Evolutionary conservation across 768 basidiomycete genomes (phyloP), one percentile per base, ranked within the genome.

Genomic region (Krasilnikovozyma curviuscula): DNA sequence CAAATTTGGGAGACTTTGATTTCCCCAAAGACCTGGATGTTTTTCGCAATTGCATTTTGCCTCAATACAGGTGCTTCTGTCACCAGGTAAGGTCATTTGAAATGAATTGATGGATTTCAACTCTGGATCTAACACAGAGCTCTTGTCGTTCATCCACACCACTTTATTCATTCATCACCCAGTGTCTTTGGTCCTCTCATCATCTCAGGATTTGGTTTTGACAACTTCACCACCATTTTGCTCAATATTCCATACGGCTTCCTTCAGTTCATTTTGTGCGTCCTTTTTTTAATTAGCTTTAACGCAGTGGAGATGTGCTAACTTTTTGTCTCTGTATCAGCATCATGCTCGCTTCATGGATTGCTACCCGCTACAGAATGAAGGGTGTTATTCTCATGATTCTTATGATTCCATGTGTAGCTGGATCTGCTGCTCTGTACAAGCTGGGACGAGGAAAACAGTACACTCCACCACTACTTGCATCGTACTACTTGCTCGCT

Each of bases 161-260:
- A 18, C 25, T 23, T 23, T 31, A 16, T 5, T 5, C 21, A 18
- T 7, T 8, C 13, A 27, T 21, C 40, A 25, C 23, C 18, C 40
- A 54, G 65, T 10, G 62, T 66, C 13, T 70, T 71, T 48, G 70
- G 71, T 1, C 68, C 68, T 29, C 59, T 71, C 30, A 69, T 71
- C 48, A 67, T 70, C 49, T 61, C 61, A 52, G 67, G 69, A 12
- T 69, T 69, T 46, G 70, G 69, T 13, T 71, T 70, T 54, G 56
- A 67, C 44, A 56, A 65, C 44, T 66, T 67, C 44, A 35, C 64
- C 5, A 69, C 70, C 24, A 69, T 72, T 29, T 59, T 72, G n/a
- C 68, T 73, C 60, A 71, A 70, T 51, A 69, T 71, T 48, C 71
- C 70, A 4, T 73, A 71, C 56, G 59, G 63, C 21, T 61, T 62